Percentiles rank a stretch among this genome's conserved stretches.
These are phyloP conservation scores for Strigomonas galati DNA, from an alignment of 208 protist genomes.

Conservation along the genomic window DNA sequence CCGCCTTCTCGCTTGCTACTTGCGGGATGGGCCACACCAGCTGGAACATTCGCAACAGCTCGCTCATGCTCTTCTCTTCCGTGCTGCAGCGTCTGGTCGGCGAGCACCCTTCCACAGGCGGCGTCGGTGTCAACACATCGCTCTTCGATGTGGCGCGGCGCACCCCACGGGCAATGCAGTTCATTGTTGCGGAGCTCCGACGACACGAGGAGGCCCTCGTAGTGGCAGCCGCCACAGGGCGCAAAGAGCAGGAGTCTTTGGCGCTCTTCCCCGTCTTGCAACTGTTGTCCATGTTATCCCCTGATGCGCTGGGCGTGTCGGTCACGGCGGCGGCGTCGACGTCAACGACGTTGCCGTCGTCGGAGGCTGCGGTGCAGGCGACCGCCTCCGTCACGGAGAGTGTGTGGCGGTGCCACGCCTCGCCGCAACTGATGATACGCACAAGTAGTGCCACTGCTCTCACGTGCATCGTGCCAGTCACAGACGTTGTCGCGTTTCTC, in stretches of 20 bases:
- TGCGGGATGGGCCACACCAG: constrained; percentile 72
- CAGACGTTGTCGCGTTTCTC: constrained; percentile 9
- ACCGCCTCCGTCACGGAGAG: constrained; percentile 43
- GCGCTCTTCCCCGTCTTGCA: constrained; percentile 86
- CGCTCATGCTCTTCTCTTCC: constrained; percentile 87
- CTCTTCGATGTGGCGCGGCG: constrained; percentile 71
- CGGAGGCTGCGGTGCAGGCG: constrained; percentile 18
- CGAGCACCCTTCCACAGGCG: constrained; percentile 77
- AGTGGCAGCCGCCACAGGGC: not conserved
- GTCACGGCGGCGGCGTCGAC: not conserved
- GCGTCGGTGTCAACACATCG: constrained; percentile 78
- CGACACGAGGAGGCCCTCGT: not conserved
- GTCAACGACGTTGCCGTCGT: constrained; percentile 18
- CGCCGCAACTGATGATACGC: constrained; percentile 77
- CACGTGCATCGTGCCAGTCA: constrained; percentile 61
- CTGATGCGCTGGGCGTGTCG: constrained; percentile 54
- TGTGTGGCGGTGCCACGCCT: constrained; percentile 48
- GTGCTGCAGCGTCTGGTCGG: constrained; percentile 89
- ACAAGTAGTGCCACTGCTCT: constrained; percentile 71
- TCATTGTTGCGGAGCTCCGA: constrained; percentile 19
- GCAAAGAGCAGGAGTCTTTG: constrained; percentile 27
- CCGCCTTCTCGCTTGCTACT: constrained; percentile 77
- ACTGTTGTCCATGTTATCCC: constrained; percentile 88
- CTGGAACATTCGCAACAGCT: constrained; percentile 91
- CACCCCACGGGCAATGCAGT: constrained; percentile 56